These are phyloP conservation scores for Irineochytrium annulatum DNA, from an alignment of 192 early-diverging fungal species.

Conservation along the genomic window DNA sequence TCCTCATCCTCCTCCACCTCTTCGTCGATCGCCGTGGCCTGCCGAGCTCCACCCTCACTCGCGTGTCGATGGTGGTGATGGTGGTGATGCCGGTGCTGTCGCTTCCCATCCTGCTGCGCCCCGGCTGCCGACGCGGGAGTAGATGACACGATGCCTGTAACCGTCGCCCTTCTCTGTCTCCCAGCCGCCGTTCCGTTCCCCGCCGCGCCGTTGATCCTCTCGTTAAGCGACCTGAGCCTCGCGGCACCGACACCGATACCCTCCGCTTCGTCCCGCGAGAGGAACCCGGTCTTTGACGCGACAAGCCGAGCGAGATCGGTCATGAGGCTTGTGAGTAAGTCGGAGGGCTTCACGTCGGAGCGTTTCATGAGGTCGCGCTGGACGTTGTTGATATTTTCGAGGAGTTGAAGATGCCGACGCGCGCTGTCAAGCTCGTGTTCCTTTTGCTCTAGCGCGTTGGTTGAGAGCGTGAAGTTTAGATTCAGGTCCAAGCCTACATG, in stretches of 20 bases:
- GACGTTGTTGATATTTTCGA: slow-evolving; percentile 9
- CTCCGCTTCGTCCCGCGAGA: not conserved
- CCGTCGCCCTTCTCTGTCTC: too few relatives aligned
- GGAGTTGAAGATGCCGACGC: slow-evolving; percentile 1
- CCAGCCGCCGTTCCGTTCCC: not conserved
- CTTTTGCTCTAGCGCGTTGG: not conserved
- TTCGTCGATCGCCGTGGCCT: too few relatives aligned
- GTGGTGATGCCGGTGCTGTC: too few relatives aligned
- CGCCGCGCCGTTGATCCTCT: not conserved
- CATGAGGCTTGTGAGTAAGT: not conserved
- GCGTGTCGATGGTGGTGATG: too few relatives aligned
- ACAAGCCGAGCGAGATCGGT: not conserved
- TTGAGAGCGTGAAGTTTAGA: slow-evolving; percentile 1
- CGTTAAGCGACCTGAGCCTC: not conserved
- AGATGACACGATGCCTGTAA: too few relatives aligned
- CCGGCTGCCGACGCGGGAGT: too few relatives aligned
- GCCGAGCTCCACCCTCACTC: too few relatives aligned
- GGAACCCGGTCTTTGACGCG: not conserved
- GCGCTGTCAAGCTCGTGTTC: not conserved
- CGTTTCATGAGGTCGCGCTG: slow-evolving; percentile 22
- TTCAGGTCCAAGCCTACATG: slow-evolving; percentile 2
- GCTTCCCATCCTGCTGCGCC: too few relatives aligned
- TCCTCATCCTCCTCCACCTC: not conserved
- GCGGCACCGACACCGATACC: not conserved
- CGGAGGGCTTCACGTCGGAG: slow-evolving; percentile 1